Percentiles rank a stretch among this genome's conserved stretches.
These are phyloP conservation scores for Exophiala sp. DNA, from an alignment of 2,329 filamentous ascomycete genomes.

Conservation along the genomic window DNA sequence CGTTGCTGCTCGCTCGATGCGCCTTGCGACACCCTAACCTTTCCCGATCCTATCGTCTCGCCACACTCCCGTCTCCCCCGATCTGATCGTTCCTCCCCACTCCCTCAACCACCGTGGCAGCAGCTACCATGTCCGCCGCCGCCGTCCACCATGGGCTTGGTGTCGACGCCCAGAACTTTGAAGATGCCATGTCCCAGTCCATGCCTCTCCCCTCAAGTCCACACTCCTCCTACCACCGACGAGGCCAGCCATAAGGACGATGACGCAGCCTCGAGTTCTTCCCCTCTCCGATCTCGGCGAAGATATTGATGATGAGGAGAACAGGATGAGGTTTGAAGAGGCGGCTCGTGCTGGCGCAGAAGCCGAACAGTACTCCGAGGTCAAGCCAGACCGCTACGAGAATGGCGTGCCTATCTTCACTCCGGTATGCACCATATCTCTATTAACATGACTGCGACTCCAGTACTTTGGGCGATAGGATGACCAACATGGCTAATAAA, in stretches of 20 bases:
- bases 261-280: constrained; percentile 36
- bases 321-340: constrained; percentile 29
- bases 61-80: constrained; percentile 9
- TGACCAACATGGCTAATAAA: constrained; percentile 13
- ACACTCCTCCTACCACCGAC: constrained; percentile 29
- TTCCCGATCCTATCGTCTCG: not conserved
- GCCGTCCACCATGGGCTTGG: constrained; percentile 20
- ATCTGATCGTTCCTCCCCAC: constrained; percentile 12
- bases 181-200: constrained; percentile 10
- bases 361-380: constrained; percentile 65
- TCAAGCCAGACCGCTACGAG: constrained; percentile 82
- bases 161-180: constrained; percentile 16
- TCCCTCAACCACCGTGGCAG: constrained; percentile 23
- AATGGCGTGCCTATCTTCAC: constrained; percentile 84
- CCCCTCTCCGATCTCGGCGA: constrained; percentile 28
- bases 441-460: not conserved
- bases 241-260: constrained; percentile 37
- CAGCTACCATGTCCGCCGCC: constrained; percentile 28
- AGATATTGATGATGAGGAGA: constrained; percentile 27
- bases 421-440: constrained; percentile 51
- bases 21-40: constrained; percentile 10
- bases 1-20: constrained; percentile 21
- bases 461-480: not conserved
- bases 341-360: constrained; percentile 33
- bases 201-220: constrained; percentile 23